Evolutionary conservation across 31 red algal species (phyloP), one percentile per base, ranked within the genome.

Genomic region (Odonthalia washingtoniensis): DNA sequence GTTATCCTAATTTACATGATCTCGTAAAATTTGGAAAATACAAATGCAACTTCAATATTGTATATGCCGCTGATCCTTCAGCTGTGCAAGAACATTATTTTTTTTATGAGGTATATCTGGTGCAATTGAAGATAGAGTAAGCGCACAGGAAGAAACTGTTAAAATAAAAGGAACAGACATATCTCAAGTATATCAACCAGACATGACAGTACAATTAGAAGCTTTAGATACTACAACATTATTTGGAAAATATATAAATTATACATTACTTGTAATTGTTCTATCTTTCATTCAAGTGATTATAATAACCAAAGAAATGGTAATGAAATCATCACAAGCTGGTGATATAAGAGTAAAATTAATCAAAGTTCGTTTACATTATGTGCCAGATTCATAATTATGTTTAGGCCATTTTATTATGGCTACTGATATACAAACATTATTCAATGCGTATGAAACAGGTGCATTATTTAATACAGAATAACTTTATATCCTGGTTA

Each of bases 371-470:
- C 91, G 95, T 16, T 77, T 97, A 67, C 95, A 97, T 72, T 84
- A 91, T 26, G 87, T 97, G 1, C 85, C 88, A 24, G 95, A 97
- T 43, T 93, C 95, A 32, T 97, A 97, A 68, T 49, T 97, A 26
- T 97, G 91, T 79, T 75, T 97, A 14, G 87, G 88, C 4, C 95
- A 97, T 76, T 81, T 97, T 16, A 93, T 88, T 24, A 82, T 97
- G 82, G 95, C 91, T 16, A 93, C 94, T 38, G 89, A 84, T 5
- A 87, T 94, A 3, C 87, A 94, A 60, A 90, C 91, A 6, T 38
- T 97, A 41, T 97, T 97, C 77, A 97, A 97, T 82, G 95, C 95
- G 35, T 97, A 94, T 84, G 95, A 91, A 3, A 97, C 92, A n/a
- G 95, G 91, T 32, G 91, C 95, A 5, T 97, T 97, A 64, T 97